These are phyloP conservation scores for Nakazawaea laoshanensis DNA, from an alignment of 805 yeast genomes.

Conservation along the genomic window DNA sequence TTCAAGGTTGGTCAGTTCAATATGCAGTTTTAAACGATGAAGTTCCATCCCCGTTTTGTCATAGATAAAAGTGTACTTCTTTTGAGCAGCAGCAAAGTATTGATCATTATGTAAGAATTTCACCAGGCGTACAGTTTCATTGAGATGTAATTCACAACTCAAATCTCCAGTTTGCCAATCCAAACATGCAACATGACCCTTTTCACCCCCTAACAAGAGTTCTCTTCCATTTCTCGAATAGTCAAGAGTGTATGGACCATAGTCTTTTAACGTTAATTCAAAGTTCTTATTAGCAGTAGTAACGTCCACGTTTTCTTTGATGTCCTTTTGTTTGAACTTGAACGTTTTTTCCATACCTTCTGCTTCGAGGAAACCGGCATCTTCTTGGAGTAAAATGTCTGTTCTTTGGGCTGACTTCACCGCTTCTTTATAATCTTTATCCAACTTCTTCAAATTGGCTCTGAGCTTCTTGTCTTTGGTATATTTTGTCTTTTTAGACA, in stretches of 20 bases:
- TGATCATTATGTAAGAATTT: slow-evolving; percentile 89
- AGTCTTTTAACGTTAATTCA: slow-evolving; percentile 61
- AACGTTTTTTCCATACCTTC: slow-evolving; percentile 93
- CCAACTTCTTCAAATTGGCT: slow-evolving; percentile 59
- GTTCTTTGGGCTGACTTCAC: slow-evolving; percentile 79
- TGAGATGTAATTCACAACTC: slow-evolving; percentile 73
- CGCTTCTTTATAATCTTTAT: slow-evolving; percentile 69
- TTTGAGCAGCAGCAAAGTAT: slow-evolving; percentile 94
- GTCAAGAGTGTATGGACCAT: slow-evolving; percentile 81
- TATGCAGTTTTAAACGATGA: slow-evolving; percentile 84
- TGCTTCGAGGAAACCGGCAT: slow-evolving; percentile 80
- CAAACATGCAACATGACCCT: slow-evolving; percentile 93
- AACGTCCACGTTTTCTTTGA: slow-evolving; percentile 66
- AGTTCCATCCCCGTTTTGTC: slow-evolving; percentile 88
- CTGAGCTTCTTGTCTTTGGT: slow-evolving; percentile 53
- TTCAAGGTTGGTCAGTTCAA: slow-evolving; percentile 75
- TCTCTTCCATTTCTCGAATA: slow-evolving; percentile 86
- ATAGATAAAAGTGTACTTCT: slow-evolving; percentile 86
- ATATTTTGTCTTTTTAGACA: slow-evolving; percentile 19
- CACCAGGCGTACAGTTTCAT: slow-evolving; percentile 87
- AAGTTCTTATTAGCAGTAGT: slow-evolving; percentile 70
- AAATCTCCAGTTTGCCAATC: slow-evolving; percentile 89
- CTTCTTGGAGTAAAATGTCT: slow-evolving; percentile 78
- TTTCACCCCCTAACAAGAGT: slow-evolving; percentile 74
- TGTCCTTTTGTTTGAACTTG: slow-evolving; percentile 76